Evolutionary conservation across 768 basidiomycete species (phyloP).

Genomic region (Boletus coccyginus): DNA sequence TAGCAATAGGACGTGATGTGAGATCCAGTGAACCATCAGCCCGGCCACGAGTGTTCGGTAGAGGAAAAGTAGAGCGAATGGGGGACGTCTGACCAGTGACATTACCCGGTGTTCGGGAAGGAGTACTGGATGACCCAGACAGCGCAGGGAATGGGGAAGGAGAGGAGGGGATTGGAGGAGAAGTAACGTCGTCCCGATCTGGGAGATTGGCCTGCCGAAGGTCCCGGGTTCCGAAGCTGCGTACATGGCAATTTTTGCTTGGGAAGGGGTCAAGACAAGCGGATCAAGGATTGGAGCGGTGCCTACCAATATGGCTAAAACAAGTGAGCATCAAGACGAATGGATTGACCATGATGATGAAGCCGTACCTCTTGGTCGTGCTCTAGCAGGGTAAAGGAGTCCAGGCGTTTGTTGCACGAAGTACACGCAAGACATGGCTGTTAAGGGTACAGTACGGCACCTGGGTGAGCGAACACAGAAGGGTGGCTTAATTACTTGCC

Average conservation of each 20-base stretch:
- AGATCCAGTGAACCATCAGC: slow-evolving; percentile 26
- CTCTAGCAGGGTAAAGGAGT: slow-evolving; percentile 74
- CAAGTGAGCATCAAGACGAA: slow-evolving; percentile 1
- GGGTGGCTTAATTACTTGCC: slow-evolving; percentile 35
- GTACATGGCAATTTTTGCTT: slow-evolving; percentile 82
- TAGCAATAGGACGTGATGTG: slow-evolving; percentile 10
- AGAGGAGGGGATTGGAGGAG: slow-evolving; percentile 30
- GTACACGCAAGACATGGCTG: slow-evolving; percentile 81
- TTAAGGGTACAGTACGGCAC: background rate
- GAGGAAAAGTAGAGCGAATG: slow-evolving; percentile 32
- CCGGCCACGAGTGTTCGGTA: slow-evolving; percentile 27
- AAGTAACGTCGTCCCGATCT: slow-evolving; percentile 38
- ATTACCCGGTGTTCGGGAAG: slow-evolving; percentile 17
- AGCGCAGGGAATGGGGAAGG: slow-evolving; percentile 24
- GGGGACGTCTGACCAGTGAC: slow-evolving; percentile 27
- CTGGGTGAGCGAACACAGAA: slow-evolving; percentile 1
- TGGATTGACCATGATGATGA: background rate
- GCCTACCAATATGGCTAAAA: slow-evolving; percentile 45
- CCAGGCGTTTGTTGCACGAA: slow-evolving; percentile 73
- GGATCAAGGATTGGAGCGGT: background rate
- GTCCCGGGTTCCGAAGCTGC: slow-evolving; percentile 74
- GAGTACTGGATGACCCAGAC: slow-evolving; percentile 7
- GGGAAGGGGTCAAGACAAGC: background rate
- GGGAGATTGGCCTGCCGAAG: slow-evolving; percentile 72
- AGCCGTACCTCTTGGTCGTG: slow-evolving; percentile 73